Percentiles rank a stretch among this genome's conserved stretches.
These are phyloP conservation scores for Exophiala aquamarina DNA, from an alignment of 2,329 filamentous ascomycete genomes.

Conservation along the genomic window DNA sequence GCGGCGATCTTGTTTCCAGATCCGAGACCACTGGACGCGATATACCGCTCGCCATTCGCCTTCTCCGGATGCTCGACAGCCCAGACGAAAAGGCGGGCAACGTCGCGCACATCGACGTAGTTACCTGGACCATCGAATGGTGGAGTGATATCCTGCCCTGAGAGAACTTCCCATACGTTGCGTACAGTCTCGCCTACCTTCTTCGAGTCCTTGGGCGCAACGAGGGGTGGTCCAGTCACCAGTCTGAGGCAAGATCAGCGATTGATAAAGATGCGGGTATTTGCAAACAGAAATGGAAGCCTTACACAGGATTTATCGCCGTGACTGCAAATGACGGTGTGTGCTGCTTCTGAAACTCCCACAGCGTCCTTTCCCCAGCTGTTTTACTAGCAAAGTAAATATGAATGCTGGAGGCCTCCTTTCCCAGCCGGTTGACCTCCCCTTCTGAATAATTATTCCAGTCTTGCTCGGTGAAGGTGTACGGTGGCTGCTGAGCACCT, in stretches of 20 bases:
- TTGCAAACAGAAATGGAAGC: slow-evolving; percentile 31
- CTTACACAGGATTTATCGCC: slow-evolving; percentile 45
- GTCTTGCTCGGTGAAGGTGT: slow-evolving; percentile 49
- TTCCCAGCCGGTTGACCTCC: slow-evolving; percentile 42
- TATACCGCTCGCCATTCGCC: slow-evolving; percentile 44
- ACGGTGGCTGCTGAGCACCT: slow-evolving; percentile 38
- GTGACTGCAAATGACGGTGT: slow-evolving; percentile 34
- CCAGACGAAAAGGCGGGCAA: slow-evolving; percentile 31
- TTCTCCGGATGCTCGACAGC: slow-evolving; percentile 28
- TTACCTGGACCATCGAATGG: slow-evolving; percentile 12
- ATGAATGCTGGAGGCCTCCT: slow-evolving; percentile 17
- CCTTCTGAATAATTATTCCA: slow-evolving; percentile 41
- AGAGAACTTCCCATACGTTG: slow-evolving; percentile 22
- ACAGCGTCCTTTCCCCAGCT: slow-evolving; percentile 24
- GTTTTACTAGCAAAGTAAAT: slow-evolving; percentile 22
- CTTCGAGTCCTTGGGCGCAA: slow-evolving; percentile 30
- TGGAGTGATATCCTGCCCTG: slow-evolving; percentile 25
- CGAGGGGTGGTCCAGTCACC: slow-evolving; percentile 37
- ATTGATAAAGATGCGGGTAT: no score
- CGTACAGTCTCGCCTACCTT: slow-evolving; percentile 40
- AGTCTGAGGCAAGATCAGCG: background rate
- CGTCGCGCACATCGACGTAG: slow-evolving; percentile 32
- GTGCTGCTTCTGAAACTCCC: slow-evolving; percentile 23
- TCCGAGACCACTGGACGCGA: slow-evolving; percentile 22
- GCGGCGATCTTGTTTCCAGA: background rate